A percentile compares a stretch with the other conserved stretches of the same genome.
These are phyloP conservation scores for Cercospora sp. DNA, from an alignment of 2,329 filamentous ascomycete species.

Conservation along the genomic window DNA sequence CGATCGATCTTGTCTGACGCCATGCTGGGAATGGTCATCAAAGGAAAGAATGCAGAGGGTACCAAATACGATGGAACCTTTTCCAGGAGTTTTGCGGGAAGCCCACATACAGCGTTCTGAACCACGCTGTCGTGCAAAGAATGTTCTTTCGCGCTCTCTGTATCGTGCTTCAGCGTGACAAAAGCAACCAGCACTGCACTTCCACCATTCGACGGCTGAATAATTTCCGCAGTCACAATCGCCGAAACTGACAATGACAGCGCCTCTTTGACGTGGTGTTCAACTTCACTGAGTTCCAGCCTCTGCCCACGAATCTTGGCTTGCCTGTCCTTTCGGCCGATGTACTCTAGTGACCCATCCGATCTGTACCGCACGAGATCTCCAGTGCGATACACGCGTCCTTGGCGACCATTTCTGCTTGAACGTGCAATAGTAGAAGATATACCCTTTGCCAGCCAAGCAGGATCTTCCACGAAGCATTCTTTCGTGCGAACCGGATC, in stretches of 20 bases:
- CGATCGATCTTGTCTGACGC: background rate
- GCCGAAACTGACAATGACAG: background rate
- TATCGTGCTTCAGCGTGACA: background rate
- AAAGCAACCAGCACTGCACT: background rate
- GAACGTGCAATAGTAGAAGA: background rate
- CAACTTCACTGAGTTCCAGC: background rate
- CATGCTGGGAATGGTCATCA: background rate
- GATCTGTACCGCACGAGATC: background rate
- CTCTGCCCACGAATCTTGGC: background rate
- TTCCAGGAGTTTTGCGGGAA: background rate
- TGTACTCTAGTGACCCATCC: background rate
- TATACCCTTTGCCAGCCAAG: background rate
- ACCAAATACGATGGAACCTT: background rate
- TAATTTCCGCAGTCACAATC: background rate
- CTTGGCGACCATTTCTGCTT: background rate
- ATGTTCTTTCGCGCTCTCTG: background rate
- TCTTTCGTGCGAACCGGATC: background rate
- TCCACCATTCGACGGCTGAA: background rate
- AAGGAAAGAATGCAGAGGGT: background rate
- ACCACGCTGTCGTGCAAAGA: background rate
- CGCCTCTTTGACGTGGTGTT: background rate
- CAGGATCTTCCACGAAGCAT: background rate
- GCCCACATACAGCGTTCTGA: background rate
- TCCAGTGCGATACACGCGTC: background rate
- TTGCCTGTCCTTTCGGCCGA: background rate